These are phyloP conservation scores for Amesomyces nigricolor DNA, from an alignment of 2,329 filamentous ascomycete species.

Conservation along the genomic window DNA sequence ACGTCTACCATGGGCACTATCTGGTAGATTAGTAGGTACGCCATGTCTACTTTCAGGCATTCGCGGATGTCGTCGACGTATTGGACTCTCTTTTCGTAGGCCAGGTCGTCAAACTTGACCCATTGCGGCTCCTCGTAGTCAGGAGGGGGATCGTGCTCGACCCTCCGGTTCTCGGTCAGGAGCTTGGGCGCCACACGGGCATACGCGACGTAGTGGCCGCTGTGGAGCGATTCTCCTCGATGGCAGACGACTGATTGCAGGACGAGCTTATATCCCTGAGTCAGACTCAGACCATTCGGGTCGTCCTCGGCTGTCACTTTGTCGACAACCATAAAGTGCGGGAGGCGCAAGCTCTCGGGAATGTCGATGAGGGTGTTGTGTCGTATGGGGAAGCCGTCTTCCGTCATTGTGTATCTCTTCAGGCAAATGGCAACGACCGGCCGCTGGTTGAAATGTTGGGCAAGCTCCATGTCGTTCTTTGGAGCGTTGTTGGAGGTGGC, in stretches of 20 bases:
- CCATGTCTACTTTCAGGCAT: slow-evolving; percentile 73
- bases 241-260: slow-evolving; percentile 92
- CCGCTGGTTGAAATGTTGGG: slow-evolving; percentile 77
- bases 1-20: slow-evolving; percentile 80
- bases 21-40: slow-evolving; percentile 93
- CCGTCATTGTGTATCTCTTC: slow-evolving; percentile 77
- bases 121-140: slow-evolving; percentile 70
- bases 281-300: slow-evolving; percentile 63
- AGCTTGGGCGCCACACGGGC: slow-evolving; percentile 65
- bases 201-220: slow-evolving; percentile 86
- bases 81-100: slow-evolving; percentile 59
- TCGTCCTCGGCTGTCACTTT: slow-evolving; percentile 53
- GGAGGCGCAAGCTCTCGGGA: slow-evolving; percentile 70
- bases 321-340: slow-evolving; percentile 78
- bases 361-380: slow-evolving; percentile 87
- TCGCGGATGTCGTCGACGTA: slow-evolving; percentile 72
- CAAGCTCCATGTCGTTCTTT: slow-evolving; percentile 69
- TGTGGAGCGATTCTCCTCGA: slow-evolving; percentile 75
- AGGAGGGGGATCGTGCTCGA: slow-evolving; percentile 53
- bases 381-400: slow-evolving; percentile 61
- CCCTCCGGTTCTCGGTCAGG: slow-evolving; percentile 53
- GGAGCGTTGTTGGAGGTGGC: slow-evolving; percentile 52
- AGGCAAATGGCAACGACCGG: slow-evolving; percentile 90
- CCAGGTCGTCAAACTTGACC: slow-evolving; percentile 90
- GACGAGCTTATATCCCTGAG: slow-evolving; percentile 87